A percentile compares a stretch with the other conserved stretches of the same genome.
Evolutionary conservation across 176 grass and related monocot species (phyloP).

Genomic region (Oryza meridionalis): DNA sequence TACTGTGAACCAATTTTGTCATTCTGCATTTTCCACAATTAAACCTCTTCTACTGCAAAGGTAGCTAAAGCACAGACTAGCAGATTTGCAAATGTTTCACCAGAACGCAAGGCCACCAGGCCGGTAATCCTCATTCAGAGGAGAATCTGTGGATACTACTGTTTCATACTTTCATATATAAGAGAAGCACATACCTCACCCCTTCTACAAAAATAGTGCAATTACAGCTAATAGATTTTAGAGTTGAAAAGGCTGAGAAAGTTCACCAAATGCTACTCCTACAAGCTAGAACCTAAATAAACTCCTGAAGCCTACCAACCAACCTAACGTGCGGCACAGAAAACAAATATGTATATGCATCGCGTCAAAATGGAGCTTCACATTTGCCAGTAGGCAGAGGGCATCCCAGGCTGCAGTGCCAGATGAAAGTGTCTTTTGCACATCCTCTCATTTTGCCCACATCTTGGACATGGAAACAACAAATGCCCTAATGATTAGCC

Average conservation of each 20-base stretch:
- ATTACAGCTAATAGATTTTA: slow-evolving; percentile 17
- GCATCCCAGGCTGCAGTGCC: neutral
- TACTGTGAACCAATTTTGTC: too few species aligned
- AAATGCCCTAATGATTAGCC: slow-evolving; percentile 62
- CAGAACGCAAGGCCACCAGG: neutral
- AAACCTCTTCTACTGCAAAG: neutral
- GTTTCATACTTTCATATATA: neutral
- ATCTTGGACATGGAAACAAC: slow-evolving; percentile 57
- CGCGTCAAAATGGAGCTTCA: slow-evolving; percentile 25
- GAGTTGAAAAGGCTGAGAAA: slow-evolving; percentile 5
- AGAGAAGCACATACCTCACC: slow-evolving; percentile 1
- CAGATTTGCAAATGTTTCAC: neutral
- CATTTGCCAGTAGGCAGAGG: neutral
- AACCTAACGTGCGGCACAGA: neutral
- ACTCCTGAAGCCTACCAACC: neutral
- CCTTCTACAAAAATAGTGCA: neutral
- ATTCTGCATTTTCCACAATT: neutral
- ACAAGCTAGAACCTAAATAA: slow-evolving; percentile 18
- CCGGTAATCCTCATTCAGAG: neutral
- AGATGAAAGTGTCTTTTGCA: neutral
- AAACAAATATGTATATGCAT: slow-evolving; percentile 20
- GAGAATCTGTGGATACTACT: neutral
- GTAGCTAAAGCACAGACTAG: neutral
- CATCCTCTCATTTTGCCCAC: slow-evolving; percentile 51
- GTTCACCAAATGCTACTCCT: slow-evolving; percentile 28